Conservation (phyloP, 305 asterid genomes). For the Andrographis paniculata region DNA sequence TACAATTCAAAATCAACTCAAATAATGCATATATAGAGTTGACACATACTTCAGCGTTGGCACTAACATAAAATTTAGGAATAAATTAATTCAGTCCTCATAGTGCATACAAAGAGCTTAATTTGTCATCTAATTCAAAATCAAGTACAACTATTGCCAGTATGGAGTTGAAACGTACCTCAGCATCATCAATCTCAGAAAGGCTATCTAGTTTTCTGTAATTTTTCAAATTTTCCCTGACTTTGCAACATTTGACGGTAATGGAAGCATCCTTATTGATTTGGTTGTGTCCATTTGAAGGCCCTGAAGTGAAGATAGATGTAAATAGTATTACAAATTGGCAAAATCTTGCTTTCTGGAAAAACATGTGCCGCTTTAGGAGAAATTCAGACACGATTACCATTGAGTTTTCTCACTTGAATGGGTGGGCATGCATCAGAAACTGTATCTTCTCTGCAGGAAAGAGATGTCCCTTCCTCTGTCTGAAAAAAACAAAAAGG, state of each 20-base stretch:
- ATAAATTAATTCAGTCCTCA: too few species aligned
- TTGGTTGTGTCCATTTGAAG: constrained; percentile 14
- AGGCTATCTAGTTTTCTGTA: constrained; percentile 18
- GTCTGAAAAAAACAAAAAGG: too few species aligned
- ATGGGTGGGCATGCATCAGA: not conserved
- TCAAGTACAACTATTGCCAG: constrained; percentile 9
- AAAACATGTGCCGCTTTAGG: constrained; percentile 1
- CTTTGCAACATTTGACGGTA: constrained; percentile 12
- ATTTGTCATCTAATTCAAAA: not conserved
- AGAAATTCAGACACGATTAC: constrained; percentile 9
- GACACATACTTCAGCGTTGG: too few species aligned
- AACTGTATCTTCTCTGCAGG: too few species aligned
- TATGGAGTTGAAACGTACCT: constrained; percentile 22
- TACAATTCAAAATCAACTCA: too few species aligned
- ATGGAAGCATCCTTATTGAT: constrained; percentile 14
- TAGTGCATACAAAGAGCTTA: too few species aligned
- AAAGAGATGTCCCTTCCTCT: too few species aligned
- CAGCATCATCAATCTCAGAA: constrained; percentile 39
- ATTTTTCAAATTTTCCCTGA: constrained; percentile 14
- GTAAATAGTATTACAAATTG: not conserved
- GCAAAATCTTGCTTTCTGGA: not conserved
- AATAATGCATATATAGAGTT: too few species aligned
- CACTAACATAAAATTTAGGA: too few species aligned
- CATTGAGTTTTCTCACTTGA: constrained; percentile 10
- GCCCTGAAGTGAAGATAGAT: constrained; percentile 16